phyloP scores from a whole-genome alignment of 2,329 filamentous ascomycete genomes.

The Fusarium staphyleae region DNA sequence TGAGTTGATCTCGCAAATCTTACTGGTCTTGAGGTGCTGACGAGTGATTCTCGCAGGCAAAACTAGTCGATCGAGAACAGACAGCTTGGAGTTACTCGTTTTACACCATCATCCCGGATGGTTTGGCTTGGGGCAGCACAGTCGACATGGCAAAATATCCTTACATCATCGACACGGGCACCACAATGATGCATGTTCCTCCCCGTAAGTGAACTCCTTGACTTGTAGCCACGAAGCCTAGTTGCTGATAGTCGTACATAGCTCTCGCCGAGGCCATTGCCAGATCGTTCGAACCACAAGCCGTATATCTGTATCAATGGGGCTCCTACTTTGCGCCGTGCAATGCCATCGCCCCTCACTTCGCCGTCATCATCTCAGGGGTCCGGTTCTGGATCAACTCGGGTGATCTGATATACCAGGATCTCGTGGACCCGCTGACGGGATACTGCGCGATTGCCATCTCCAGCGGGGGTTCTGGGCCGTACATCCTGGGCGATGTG shows the following conservation, averaged over 20 bases:
- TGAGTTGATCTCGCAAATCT: conserved; percentile 39
- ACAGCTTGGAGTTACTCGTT: conserved; percentile 57
- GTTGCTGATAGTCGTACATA: conserved; percentile 29
- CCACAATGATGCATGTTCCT: conserved; percentile 59
- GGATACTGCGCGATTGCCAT: conserved; percentile 58
- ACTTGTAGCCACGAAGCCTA: too few species aligned
- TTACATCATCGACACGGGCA: conserved; percentile 61
- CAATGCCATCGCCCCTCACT: conserved; percentile 53
- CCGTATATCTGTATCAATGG: conserved; percentile 55
- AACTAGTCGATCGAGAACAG: conserved; percentile 48
- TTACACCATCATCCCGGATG: conserved; percentile 61
- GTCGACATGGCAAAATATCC: conserved; percentile 54
- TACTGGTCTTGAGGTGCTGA: background rate
- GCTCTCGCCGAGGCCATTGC: conserved; percentile 59
- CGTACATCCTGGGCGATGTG: conserved; percentile 58
- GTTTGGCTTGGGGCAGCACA: conserved; percentile 53
- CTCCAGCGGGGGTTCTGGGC: conserved; percentile 53
- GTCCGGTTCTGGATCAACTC: conserved; percentile 57
- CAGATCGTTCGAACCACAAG: conserved; percentile 54
- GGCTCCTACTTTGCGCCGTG: conserved; percentile 58
- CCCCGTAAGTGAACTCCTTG: conserved; percentile 49
- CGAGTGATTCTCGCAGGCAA: conserved; percentile 47
- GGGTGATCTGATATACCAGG: conserved; percentile 55
- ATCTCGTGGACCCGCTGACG: conserved; percentile 53
- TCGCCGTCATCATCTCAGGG: conserved; percentile 55